Evolutionary conservation across 1,139 yeast genomes (phyloP), one percentile per base, ranked within the genome.

Genomic region (Hyphopichia fennica): DNA sequence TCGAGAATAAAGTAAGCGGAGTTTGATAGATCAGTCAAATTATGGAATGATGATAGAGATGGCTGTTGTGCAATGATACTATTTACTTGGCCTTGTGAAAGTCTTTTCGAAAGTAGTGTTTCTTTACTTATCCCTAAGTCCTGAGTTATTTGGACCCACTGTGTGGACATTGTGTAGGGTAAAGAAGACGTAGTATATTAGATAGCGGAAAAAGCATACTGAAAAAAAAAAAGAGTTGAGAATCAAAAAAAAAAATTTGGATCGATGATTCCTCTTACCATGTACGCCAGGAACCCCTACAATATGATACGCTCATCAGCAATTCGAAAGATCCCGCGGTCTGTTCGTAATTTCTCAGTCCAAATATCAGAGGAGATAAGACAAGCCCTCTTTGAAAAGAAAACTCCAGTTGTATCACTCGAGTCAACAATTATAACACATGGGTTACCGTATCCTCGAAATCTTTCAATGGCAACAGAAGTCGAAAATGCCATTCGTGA

Each of bases 361-460:
- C 9, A 10, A 10, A 50, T 82, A 11, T 72, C 86, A 0, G 77
- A 79, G 14, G 95, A 85, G 50, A 73, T 88, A 10, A 54, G 60
- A 48, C 81, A 82, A 47, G 95, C 95, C 0, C 53, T 87, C 28
- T 55, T 54, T 14, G 75, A 74, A 6, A 71, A 72, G 22, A 18
- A 28, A 15, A 62, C 50, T 33, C 96, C 96, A 0, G 77, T 88
- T 8, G 93, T 88, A 0, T 84, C 96, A 0, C 64, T 88, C 6
- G 97, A 90, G 57, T 82, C 90, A 16, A 89, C 97, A 9, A 90
- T 89, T 54, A 82, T 90, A 49, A 85, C 96, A 7, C 97, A 90
- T 67, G 96, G 97, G 0, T 72, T 89, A 39, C 96, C 96, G 7
- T 87, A 67, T 56, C 96, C 96, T 0, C 76, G 77, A 35, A 89